These are phyloP conservation scores for Suillus tomentosus DNA, from an alignment of 768 basidiomycete species.

Conservation along the genomic window DNA sequence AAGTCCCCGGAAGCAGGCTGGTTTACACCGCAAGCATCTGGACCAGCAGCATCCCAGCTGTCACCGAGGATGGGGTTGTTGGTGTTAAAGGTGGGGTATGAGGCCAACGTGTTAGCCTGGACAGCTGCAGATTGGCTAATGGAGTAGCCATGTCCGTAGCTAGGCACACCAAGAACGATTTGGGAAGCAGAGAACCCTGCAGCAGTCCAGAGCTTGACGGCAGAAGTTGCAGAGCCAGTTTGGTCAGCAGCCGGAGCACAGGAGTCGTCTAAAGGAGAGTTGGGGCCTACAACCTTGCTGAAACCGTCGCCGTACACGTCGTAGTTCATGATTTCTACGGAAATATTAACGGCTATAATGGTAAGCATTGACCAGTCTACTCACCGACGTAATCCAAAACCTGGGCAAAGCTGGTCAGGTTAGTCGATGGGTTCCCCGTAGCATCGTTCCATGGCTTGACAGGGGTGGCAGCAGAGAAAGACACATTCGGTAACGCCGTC, in stretches of 20 bases:
- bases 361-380: conserved; percentile 31
- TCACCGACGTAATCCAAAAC: conserved; percentile 72
- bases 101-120: conserved; percentile 35
- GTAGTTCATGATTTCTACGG: conserved; percentile 69
- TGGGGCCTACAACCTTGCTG: conserved; percentile 66
- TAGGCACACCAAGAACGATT: conserved; percentile 83
- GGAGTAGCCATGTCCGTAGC: conserved; percentile 79
- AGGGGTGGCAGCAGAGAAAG: conserved; percentile 73
- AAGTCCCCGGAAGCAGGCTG: conserved; percentile 57
- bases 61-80: conserved; percentile 52
- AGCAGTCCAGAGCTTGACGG: conserved; percentile 69
- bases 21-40: conserved; percentile 61
- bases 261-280: conserved; percentile 79
- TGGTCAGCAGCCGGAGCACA: conserved; percentile 64
- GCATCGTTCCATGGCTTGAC: conserved; percentile 65
- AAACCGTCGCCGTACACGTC: conserved; percentile 56
- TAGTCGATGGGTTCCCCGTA: conserved; percentile 53
- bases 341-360: conserved; percentile 22
- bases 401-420: conserved; percentile 66
- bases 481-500: conserved; percentile 51
- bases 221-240: conserved; percentile 74
- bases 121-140: conserved; percentile 28
- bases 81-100: conserved; percentile 55
- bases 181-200: conserved; percentile 75
- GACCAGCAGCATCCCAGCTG: conserved; percentile 52